Conservation (phyloP, 371 early-diverging fungal species). For the Syncephalis plumigaleata region DNA sequence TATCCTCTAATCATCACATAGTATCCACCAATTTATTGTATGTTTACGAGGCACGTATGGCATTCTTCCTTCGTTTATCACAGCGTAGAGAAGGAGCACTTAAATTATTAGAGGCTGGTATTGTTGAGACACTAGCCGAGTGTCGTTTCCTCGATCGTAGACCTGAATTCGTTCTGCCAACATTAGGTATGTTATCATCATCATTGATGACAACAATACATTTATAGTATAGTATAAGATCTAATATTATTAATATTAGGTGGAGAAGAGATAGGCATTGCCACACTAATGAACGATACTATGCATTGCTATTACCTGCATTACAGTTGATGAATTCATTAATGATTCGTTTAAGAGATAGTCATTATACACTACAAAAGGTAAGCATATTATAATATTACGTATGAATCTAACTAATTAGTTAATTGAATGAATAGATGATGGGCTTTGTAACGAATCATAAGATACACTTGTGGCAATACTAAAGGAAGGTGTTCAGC, state of each 20-base stretch:
- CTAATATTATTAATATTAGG: not conserved
- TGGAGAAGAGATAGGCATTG: slow-evolving; percentile 6
- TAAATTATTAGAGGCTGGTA: slow-evolving; percentile 46
- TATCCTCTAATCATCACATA: slow-evolving; percentile 12
- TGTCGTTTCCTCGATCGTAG: slow-evolving; percentile 50
- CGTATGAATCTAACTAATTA: no score
- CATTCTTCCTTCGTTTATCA: slow-evolving; percentile 58
- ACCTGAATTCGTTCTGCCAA: slow-evolving; percentile 13
- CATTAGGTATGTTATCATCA: slow-evolving; percentile 4
- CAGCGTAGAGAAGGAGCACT: slow-evolving; percentile 57
- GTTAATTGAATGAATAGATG: no score
- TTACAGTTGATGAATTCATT: not conserved
- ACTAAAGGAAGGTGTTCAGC: not conserved
- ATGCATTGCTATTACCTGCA: not conserved
- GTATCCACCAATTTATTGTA: slow-evolving; percentile 29
- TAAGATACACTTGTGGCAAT: no score
- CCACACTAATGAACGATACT: not conserved
- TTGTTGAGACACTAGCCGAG: slow-evolving; percentile 61
- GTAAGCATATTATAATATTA: no score
- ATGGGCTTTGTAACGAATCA: no score
- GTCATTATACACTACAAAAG: no score
- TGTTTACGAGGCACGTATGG: slow-evolving; percentile 71
- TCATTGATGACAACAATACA: not conserved
- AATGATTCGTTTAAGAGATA: not conserved
- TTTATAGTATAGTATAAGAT: not conserved